These are phyloP conservation scores for Pseudocercospora pini-densiflorae DNA, from an alignment of 2,329 filamentous ascomycete species.

Conservation along the genomic window DNA sequence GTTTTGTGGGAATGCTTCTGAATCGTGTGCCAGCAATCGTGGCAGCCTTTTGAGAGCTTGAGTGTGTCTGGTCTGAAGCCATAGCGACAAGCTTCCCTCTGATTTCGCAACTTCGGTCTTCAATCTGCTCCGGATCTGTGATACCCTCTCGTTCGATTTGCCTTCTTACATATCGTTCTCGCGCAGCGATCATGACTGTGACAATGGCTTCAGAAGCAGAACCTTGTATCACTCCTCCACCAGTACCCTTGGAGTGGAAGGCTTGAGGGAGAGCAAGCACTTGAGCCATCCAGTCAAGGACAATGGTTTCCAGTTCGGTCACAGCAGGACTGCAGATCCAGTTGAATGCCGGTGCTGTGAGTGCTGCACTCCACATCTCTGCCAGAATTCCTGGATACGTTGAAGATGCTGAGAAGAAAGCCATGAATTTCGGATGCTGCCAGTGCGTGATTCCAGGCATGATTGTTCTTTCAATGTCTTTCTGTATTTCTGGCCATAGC, in stretches of 20 bases:
- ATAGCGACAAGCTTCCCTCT: slow-evolving; percentile 77
- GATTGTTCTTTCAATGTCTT: slow-evolving; percentile 83
- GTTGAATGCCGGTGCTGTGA: slow-evolving; percentile 92
- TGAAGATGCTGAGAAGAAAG: slow-evolving; percentile 85
- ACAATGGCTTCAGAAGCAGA: slow-evolving; percentile 86
- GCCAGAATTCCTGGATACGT: slow-evolving; percentile 86
- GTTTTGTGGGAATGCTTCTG: slow-evolving; percentile 66
- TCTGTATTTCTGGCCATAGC: slow-evolving; percentile 77
- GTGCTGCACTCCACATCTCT: slow-evolving; percentile 88
- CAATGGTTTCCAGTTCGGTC: slow-evolving; percentile 90
- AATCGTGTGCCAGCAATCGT: slow-evolving; percentile 85
- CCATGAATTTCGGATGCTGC: slow-evolving; percentile 94
- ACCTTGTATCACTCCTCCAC: slow-evolving; percentile 93
- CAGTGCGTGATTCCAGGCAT: slow-evolving; percentile 93
- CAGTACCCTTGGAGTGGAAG: slow-evolving; percentile 74
- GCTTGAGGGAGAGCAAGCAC: slow-evolving; percentile 73
- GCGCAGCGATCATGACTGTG: slow-evolving; percentile 83
- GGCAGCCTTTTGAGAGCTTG: slow-evolving; percentile 83
- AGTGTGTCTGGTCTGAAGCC: slow-evolving; percentile 79
- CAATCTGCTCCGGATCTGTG: slow-evolving; percentile 58
- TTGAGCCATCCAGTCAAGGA: slow-evolving; percentile 88
- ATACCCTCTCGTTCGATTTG: slow-evolving; percentile 58
- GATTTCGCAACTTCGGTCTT: slow-evolving; percentile 70
- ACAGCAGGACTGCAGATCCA: slow-evolving; percentile 94
- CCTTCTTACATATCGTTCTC: slow-evolving; percentile 75